Evolutionary conservation across 2,329 filamentous ascomycete species (phyloP), one percentile per base, ranked within the genome.

Genomic region (Fusarium pseudoanthophilum): DNA sequence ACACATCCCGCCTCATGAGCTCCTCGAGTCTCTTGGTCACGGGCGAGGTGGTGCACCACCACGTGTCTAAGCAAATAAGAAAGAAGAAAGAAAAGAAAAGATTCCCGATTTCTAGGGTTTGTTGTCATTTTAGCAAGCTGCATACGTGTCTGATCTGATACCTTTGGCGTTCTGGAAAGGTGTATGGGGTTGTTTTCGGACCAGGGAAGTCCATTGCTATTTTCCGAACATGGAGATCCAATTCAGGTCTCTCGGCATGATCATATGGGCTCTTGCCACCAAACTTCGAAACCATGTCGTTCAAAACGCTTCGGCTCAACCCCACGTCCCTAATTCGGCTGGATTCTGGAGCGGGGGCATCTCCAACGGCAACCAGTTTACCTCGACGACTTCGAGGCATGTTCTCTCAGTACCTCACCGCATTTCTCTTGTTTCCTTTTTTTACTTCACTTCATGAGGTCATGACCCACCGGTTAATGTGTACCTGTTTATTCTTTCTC

Each of bases 1-100:
- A 73, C 84, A 89, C 70, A 87, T 92, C 68, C 90, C 90, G 18
- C 90, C 90, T 7, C 85, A 87, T 58, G 88, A 92, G 79, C 84
- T 91, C 42, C 82, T 91, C 13, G 86, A 89, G 75, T 87, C 85
- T 24, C 79, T 91, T 21, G 84, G 85, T 49, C 85, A 85, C 68
- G 84, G 84, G 37, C 82, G 85, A 66, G 78, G 85, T 20, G 86
- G 85, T 21, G 85, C 84, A 37, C 88, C 88, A 45, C 85, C 88
- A 36, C 85, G 84, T 20, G 85, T 90, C 56, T 90, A 80, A 86
- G 37, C 53, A 37, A 11, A 51, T 43, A 43, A 60, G 28, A 32
- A 40, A 51, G 46, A n/a, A 37, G 36, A 37, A 20, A 20, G 36
- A 37, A 52, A 61, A n/a, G 21, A 60, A 52, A 51, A 51, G 24